Conservation (phyloP, 2,329 filamentous ascomycete genomes). For the Orbilia oligospora region DNA sequence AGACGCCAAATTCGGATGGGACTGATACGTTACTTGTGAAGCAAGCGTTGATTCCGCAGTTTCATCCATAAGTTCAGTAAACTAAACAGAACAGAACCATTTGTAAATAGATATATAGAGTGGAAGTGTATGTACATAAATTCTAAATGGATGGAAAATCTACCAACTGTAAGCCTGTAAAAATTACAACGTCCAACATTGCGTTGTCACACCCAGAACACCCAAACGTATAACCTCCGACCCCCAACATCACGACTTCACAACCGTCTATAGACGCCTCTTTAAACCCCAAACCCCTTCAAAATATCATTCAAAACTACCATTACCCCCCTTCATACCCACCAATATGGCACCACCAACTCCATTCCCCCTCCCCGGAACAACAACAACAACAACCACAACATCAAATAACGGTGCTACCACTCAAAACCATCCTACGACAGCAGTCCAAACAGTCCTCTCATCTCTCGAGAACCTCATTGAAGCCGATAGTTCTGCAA, state of each 20-base stretch:
- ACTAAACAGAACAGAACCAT: background rate
- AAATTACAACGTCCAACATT: background rate
- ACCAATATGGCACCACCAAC: slow-evolving; percentile 31
- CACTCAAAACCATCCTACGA: slow-evolving; percentile 29
- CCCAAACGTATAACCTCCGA: slow-evolving; percentile 15
- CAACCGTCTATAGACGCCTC: slow-evolving; percentile 12
- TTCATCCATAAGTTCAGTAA: slow-evolving; percentile 29
- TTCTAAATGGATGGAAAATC: background rate
- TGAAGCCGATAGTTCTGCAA: slow-evolving; percentile 63
- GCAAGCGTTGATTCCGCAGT: slow-evolving; percentile 43
- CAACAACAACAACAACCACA: slow-evolving; percentile 10
- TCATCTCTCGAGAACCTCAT: slow-evolving; percentile 64
- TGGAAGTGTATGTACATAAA: background rate
- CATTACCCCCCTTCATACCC: background rate
- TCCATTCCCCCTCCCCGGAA: slow-evolving; percentile 37
- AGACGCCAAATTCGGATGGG: slow-evolving; percentile 37
- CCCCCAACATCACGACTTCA: background rate
- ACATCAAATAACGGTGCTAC: slow-evolving; percentile 3
- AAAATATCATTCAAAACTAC: background rate
- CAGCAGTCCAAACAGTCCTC: slow-evolving; percentile 56
- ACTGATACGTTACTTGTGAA: slow-evolving; percentile 38
- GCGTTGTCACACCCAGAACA: background rate
- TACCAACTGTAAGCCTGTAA: too few relatives aligned
- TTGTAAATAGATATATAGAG: slow-evolving; percentile 7
- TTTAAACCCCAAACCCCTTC: background rate